Percentiles rank a stretch among this genome's conserved stretches.
Evolutionary conservation across 257 asterid species (phyloP).

Genomic region (Marsdenia floribunda): DNA sequence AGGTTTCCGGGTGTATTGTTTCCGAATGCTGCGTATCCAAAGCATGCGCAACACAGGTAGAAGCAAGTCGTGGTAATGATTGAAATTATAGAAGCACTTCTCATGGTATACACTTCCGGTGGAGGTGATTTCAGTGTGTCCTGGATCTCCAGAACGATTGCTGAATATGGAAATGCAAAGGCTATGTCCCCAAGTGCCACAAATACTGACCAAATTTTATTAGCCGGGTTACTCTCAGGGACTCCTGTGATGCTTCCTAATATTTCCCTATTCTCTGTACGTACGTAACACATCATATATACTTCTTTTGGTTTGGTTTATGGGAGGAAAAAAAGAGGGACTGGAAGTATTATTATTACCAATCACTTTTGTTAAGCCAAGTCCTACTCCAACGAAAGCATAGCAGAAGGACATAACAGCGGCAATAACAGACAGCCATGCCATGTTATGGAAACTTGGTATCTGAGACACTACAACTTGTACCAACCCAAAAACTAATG

Average conservation of each 20-base stretch:
- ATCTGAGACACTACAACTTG: conserved; percentile 61
- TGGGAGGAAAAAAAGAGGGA: neutral
- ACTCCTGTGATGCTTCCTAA: conserved; percentile 64
- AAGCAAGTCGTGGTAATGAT: conserved; percentile 43
- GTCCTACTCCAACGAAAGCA: conserved; percentile 55
- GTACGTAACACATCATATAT: conserved; percentile 1
- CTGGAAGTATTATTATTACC: conserved; percentile 24
- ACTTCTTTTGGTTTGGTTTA: no score
- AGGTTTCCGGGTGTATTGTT: conserved; percentile 58
- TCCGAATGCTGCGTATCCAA: conserved; percentile 79
- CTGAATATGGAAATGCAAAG: conserved; percentile 67
- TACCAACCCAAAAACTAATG: conserved; percentile 50
- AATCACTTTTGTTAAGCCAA: conserved; percentile 68
- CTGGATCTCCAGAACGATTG: conserved; percentile 65
- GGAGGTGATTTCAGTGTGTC: conserved; percentile 70
- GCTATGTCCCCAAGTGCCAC: conserved; percentile 76
- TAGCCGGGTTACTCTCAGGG: conserved; percentile 31
- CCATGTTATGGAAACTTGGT: conserved; percentile 59
- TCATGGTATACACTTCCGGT: conserved; percentile 58
- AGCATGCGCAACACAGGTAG: conserved; percentile 54
- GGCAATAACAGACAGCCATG: conserved; percentile 64
- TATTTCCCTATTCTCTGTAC: conserved; percentile 56
- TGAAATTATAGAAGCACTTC: conserved; percentile 45
- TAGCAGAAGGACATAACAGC: conserved; percentile 73
- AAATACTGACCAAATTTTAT: conserved; percentile 52